These are phyloP conservation scores for Endotrypanum monterogeii DNA, from an alignment of 208 protist species.

Conservation along the genomic window DNA sequence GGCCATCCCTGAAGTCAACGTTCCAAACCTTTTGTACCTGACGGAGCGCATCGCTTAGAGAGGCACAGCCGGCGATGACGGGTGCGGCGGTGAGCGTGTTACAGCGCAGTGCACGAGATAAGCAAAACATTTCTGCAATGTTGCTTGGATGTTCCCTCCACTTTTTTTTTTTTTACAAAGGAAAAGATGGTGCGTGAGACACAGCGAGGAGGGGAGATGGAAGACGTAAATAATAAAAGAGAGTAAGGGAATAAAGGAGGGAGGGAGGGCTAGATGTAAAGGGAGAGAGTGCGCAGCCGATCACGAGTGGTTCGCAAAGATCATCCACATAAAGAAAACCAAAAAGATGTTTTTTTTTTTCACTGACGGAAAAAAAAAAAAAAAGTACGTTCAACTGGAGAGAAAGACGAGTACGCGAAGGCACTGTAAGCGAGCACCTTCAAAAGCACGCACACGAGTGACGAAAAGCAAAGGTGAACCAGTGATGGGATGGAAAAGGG, in stretches of 20 bases:
- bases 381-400: background rate
- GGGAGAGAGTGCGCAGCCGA: background rate
- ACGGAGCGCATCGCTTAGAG: constrained; percentile 43
- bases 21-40: constrained; percentile 68
- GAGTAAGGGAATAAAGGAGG: background rate
- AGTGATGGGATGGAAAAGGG: no score
- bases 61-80: constrained; percentile 16
- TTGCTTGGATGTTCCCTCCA: no score
- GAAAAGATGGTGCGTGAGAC: background rate
- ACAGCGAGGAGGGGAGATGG: background rate
- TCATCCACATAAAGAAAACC: no score
- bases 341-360: no score
- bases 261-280: background rate
- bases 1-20: constrained; percentile 52
- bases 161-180: no score
- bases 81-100: constrained; percentile 30
- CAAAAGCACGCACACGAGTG: no score
- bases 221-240: background rate
- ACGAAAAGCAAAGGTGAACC: no score
- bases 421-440: no score
- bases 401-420: background rate
- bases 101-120: constrained; percentile 18
- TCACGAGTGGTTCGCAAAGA: no score
- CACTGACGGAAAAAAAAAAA: no score
- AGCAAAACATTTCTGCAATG: constrained; percentile 34